A percentile compares a stretch with the other conserved stretches of the same genome.
These are phyloP conservation scores for Penicillium freii DNA, from an alignment of 2,329 filamentous ascomycete genomes.

Conservation along the genomic window DNA sequence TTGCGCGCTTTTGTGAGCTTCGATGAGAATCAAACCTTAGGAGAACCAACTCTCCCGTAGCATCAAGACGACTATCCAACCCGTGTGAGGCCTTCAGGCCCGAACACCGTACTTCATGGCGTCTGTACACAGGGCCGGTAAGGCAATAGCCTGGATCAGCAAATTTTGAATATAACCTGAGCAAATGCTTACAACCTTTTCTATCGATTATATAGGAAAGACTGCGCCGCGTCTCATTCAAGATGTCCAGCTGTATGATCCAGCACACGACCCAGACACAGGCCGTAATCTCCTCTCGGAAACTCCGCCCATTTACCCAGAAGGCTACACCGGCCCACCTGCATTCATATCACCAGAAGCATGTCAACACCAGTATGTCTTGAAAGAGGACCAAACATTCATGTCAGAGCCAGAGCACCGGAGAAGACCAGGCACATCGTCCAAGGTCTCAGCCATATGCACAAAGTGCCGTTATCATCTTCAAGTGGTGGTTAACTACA, in stretches of 20 bases:
- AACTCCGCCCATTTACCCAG: slow-evolving; percentile 53
- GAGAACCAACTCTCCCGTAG: not conserved
- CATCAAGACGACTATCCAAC: not conserved
- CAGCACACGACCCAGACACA: slow-evolving; percentile 41
- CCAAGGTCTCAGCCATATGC: slow-evolving; percentile 62
- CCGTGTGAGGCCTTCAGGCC: not conserved
- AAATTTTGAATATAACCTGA: not conserved
- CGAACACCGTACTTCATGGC: slow-evolving; percentile 29
- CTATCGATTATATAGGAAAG: slow-evolving; percentile 43
- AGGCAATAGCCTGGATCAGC: slow-evolving; percentile 11
- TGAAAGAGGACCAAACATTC: slow-evolving; percentile 56
- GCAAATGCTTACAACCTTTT: slow-evolving; percentile 4
- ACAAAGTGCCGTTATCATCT: slow-evolving; percentile 62
- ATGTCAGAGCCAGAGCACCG: slow-evolving; percentile 43
- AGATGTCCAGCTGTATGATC: slow-evolving; percentile 48
- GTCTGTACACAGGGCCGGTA: slow-evolving; percentile 35
- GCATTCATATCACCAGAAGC: slow-evolving; percentile 42
- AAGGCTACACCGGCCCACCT: slow-evolving; percentile 35
- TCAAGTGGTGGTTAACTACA: slow-evolving; percentile 56
- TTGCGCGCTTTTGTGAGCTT: slow-evolving; percentile 3
- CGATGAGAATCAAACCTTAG: not conserved
- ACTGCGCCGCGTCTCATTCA: slow-evolving; percentile 50
- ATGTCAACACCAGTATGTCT: slow-evolving; percentile 60
- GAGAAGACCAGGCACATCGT: slow-evolving; percentile 46
- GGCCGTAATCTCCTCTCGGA: slow-evolving; percentile 59